phyloP scores from a whole-genome alignment of 176 grass and related monocot genomes.

The Eragrostis curvula region DNA sequence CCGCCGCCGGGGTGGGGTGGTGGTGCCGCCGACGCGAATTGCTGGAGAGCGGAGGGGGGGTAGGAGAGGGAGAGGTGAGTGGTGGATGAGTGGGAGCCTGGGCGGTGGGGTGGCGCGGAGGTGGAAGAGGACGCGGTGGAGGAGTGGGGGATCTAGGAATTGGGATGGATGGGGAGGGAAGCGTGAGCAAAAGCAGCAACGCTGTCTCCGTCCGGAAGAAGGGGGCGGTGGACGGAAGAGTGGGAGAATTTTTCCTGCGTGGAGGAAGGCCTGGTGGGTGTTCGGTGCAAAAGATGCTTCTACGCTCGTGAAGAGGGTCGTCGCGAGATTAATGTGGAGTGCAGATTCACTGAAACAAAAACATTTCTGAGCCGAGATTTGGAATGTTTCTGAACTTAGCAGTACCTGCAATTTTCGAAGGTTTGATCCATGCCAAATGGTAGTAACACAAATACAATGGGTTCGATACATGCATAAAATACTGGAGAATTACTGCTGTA shows the following conservation, averaged over 20 bases:
- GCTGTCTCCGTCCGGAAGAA: conserved; percentile 33
- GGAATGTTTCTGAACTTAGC: neutral
- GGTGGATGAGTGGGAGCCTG: neutral
- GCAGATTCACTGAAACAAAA: neutral
- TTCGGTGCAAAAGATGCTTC: conserved; percentile 48
- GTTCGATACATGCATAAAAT: no score
- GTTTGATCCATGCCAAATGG: no score
- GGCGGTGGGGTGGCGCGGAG: conserved; percentile 20
- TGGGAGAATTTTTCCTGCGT: conserved; percentile 21
- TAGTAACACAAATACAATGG: no score
- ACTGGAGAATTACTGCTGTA: no score
- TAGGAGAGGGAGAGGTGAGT: neutral
- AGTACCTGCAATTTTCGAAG: neutral
- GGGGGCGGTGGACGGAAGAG: neutral
- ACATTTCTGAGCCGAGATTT: neutral
- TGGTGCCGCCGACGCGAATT: conserved; percentile 39
- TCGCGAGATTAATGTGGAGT: no score
- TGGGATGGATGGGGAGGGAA: neutral
- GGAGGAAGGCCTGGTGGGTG: conserved; percentile 14
- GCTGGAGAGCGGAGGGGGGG: neutral
- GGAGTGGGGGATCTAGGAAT: conserved; percentile 44
- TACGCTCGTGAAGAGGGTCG: conserved; percentile 9
- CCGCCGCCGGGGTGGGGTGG: conserved; percentile 28
- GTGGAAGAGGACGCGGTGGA: conserved; percentile 10
- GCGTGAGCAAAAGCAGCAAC: conserved; percentile 34